A percentile compares a stretch with the other conserved stretches of the same genome.
Evolutionary conservation across 371 early-diverging fungal species (phyloP).

Genomic region (Globomyces sp.): DNA sequence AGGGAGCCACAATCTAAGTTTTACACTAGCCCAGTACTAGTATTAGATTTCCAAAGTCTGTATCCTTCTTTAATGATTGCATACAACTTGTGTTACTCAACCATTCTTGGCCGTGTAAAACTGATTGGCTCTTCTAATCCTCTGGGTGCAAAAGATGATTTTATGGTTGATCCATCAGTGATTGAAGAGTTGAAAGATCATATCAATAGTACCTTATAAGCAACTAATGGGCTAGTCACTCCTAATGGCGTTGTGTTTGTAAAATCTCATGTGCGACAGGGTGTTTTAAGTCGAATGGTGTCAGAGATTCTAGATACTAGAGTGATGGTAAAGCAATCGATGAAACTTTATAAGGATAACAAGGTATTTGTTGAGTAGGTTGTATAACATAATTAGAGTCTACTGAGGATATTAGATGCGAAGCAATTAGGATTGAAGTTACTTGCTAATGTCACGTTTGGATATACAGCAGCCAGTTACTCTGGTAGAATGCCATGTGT

Average conservation of each 20-base stretch:
- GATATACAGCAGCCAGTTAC: conserved; percentile 81
- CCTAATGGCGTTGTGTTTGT: conserved; percentile 86
- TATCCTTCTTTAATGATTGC: conserved; percentile 95
- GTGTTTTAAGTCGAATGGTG: conserved; percentile 79
- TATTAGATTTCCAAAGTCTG: conserved; percentile 88
- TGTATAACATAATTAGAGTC: conserved; percentile 24
- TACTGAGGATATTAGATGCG: conserved; percentile 61
- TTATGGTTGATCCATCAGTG: background rate
- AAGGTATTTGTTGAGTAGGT: too few species aligned
- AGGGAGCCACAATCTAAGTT: conserved; percentile 77
- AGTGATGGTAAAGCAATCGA: conserved; percentile 80
- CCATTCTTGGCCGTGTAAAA: conserved; percentile 13
- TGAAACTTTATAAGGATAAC: conserved; percentile 69
- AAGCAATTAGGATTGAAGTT: conserved; percentile 83
- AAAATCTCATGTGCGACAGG: conserved; percentile 67
- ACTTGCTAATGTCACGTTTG: conserved; percentile 90
- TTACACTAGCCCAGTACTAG: conserved; percentile 78
- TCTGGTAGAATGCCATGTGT: conserved; percentile 88
- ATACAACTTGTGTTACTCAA: conserved; percentile 77
- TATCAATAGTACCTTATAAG: background rate
- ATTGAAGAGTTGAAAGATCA: too few species aligned
- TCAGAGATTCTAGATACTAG: conserved; percentile 81
- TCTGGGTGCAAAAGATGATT: background rate
- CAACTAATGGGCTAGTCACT: conserved; percentile 45
- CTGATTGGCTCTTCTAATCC: background rate